Evolutionary conservation across 306 rosid genomes (phyloP).

Genomic region (Inga oerstediana): DNA sequence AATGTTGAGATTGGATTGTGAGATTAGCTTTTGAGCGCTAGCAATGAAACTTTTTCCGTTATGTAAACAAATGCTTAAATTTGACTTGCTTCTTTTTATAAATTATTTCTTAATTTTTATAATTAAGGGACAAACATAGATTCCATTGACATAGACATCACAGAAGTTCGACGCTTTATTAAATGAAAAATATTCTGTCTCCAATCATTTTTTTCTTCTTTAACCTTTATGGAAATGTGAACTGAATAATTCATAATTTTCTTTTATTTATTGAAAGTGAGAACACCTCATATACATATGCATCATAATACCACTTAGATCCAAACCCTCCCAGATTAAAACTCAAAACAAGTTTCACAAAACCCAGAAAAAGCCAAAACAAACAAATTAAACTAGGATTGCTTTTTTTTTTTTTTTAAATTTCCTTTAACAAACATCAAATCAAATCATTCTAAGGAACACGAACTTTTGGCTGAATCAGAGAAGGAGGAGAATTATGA

Average conservation of each 20-base stretch:
- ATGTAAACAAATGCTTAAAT: not conserved
- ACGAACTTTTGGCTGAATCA: not conserved
- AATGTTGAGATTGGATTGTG: not conserved
- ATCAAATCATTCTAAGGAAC: not conserved
- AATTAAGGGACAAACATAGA: not conserved
- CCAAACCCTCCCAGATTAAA: not conserved
- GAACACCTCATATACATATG: not conserved
- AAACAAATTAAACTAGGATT: not conserved
- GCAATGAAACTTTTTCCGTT: not conserved
- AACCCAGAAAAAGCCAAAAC: not conserved
- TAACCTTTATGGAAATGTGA: not conserved
- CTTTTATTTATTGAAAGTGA: not conserved
- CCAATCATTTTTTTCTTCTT: not conserved
- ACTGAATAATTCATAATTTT: not conserved
- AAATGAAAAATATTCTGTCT: not conserved
- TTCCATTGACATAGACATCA: not conserved
- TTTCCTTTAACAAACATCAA: not conserved
- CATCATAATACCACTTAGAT: not conserved
- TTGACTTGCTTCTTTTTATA: not conserved
- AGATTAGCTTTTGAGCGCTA: not conserved
- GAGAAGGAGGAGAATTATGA: slow-evolving; percentile 27
- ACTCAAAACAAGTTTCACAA: not conserved
- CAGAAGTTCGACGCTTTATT: not conserved
- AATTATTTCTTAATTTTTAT: not conserved
- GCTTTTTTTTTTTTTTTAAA: not conserved